Evolutionary conservation across 495 filamentous ascomycete species (phyloP).

Genomic region (Chaetomium tenue): DNA sequence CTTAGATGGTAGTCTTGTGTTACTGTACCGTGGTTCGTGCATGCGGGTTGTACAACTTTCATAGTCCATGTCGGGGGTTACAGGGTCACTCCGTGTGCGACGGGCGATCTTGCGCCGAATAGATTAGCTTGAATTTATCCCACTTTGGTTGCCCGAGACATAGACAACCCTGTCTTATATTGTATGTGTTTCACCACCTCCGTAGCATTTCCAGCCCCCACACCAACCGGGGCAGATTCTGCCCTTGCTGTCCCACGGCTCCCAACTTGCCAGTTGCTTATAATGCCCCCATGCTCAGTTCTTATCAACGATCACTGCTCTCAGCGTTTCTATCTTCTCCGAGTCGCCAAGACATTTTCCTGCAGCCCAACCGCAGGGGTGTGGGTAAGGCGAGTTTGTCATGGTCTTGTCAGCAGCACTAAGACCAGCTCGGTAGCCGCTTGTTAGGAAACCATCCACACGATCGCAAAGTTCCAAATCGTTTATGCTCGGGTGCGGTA

Average conservation of each 20-base stretch:
- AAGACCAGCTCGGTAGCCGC: not conserved
- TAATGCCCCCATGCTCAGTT: not conserved
- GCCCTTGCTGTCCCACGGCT: not conserved
- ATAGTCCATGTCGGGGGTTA: not conserved
- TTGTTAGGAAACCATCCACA: not conserved
- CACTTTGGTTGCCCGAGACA: too few species aligned
- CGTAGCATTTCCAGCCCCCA: too few species aligned
- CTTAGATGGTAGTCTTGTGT: not conserved
- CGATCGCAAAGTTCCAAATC: not conserved
- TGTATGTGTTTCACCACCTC: too few species aligned
- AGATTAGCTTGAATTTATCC: too few species aligned
- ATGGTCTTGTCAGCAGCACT: slow-evolving; percentile 5
- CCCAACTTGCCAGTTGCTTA: not conserved
- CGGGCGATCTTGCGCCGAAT: too few species aligned
- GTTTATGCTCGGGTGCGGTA: not conserved
- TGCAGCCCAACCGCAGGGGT: not conserved
- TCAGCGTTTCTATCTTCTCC: not conserved
- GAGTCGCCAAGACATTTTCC: not conserved
- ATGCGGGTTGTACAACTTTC: not conserved
- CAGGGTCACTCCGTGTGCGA: too few species aligned
- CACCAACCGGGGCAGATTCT: too few species aligned
- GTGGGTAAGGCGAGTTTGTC: slow-evolving; percentile 2
- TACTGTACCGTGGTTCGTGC: not conserved
- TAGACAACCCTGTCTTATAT: too few species aligned
- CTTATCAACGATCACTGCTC: not conserved